phyloP scores from a whole-genome alignment of 1,284 basidiomycete species.

The Prillingera fragicola region DNA sequence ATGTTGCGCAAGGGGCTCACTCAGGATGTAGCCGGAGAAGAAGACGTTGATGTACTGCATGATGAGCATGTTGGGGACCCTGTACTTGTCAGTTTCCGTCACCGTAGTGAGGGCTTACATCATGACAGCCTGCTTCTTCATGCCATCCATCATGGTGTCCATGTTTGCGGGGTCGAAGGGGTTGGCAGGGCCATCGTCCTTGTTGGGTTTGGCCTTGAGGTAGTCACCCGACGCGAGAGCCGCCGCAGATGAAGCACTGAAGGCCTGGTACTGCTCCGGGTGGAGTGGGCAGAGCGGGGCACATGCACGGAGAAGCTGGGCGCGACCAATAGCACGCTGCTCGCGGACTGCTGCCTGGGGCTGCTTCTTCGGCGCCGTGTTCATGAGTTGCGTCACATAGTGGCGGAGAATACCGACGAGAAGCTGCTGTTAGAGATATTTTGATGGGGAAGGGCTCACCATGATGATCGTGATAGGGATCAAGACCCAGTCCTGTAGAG shows the following conservation, averaged over 20 bases:
- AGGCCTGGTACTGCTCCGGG: slow-evolving; percentile 64
- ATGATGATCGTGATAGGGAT: slow-evolving; percentile 98
- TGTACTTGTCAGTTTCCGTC: slow-evolving; percentile 50
- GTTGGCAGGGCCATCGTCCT: slow-evolving; percentile 55
- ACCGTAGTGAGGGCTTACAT: slow-evolving; percentile 31
- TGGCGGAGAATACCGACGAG: slow-evolving; percentile 90
- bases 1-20: too few relatives aligned
- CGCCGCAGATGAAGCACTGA: slow-evolving; percentile 65
- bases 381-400: slow-evolving; percentile 83
- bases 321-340: slow-evolving; percentile 83
- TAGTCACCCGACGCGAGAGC: slow-evolving; percentile 71
- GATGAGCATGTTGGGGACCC: slow-evolving; percentile 93
- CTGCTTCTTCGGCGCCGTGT: slow-evolving; percentile 76
- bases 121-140: slow-evolving; percentile 99
- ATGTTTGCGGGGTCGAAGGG: slow-evolving; percentile 83
- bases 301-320: slow-evolving; percentile 74
- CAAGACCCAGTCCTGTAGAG: slow-evolving; percentile 59
- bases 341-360: slow-evolving; percentile 75
- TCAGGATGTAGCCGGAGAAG: slow-evolving; percentile 96
- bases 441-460: slow-evolving; percentile 53
- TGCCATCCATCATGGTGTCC: slow-evolving; percentile 98
- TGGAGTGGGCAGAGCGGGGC: slow-evolving; percentile 75
- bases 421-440: slow-evolving; percentile 56
- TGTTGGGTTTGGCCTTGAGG: slow-evolving; percentile 65
- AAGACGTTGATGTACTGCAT: slow-evolving; percentile 99